Evolutionary conservation across 2,329 filamentous ascomycete species (phyloP).

Genomic region (Pestalotiopsis sp.): DNA sequence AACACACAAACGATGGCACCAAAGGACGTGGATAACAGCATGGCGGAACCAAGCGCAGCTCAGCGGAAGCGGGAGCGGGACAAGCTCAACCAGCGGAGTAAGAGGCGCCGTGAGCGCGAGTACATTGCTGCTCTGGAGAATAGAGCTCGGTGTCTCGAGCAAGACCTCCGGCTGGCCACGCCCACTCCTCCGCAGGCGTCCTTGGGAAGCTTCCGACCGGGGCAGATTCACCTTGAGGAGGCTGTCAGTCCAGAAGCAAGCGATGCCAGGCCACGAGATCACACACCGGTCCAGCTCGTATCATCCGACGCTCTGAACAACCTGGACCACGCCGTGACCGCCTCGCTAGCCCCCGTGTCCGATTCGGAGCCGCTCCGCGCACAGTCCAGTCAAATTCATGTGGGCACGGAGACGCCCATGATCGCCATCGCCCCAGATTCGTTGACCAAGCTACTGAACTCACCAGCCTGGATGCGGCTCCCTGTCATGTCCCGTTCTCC

Average conservation of each 20-base stretch:
- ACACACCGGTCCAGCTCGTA: not conserved
- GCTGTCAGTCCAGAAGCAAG: not conserved
- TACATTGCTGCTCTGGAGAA: not conserved
- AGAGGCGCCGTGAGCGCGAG: conserved; percentile 1
- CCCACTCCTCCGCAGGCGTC: not conserved
- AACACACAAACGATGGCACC: not conserved
- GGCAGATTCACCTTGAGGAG: not conserved
- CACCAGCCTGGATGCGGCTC: not conserved
- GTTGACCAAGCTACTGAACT: not conserved
- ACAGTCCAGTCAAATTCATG: not conserved
- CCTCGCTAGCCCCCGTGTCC: not conserved
- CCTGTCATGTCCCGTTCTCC: not conserved
- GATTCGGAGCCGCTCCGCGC: not conserved
- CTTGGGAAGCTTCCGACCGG: not conserved
- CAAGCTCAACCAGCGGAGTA: not conserved
- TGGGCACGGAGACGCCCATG: not conserved
- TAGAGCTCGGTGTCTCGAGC: not conserved
- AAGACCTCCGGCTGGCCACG: not conserved
- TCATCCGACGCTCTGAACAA: not conserved
- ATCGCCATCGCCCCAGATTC: not conserved
- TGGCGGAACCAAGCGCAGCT: not conserved
- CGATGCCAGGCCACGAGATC: not conserved
- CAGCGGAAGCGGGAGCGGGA: conserved; percentile 2
- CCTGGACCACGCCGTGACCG: not conserved
- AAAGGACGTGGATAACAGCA: not conserved